Percentiles rank a stretch among this genome's conserved stretches.
phyloP scores from a whole-genome alignment of 192 early-diverging fungal species.

The Gaertneriomyces sp. region DNA sequence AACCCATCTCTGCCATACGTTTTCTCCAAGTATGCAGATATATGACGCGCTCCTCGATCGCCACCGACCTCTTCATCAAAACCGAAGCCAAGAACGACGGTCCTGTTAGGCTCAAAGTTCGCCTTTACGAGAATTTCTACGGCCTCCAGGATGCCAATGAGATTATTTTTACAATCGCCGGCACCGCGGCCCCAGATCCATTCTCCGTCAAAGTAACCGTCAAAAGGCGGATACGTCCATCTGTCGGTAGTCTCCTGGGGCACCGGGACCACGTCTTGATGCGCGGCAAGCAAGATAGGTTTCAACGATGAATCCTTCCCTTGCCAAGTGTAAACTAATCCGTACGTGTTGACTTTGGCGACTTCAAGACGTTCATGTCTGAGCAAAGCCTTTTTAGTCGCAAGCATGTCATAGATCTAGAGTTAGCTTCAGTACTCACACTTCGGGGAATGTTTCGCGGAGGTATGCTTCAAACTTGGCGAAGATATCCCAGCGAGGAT shows the following conservation, averaged over 20 bases:
- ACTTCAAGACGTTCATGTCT: no score
- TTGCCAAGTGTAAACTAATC: constrained; percentile 38
- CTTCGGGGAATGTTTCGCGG: no score
- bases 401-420: no score
- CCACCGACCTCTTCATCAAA: constrained; percentile 45
- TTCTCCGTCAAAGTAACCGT: constrained; percentile 26
- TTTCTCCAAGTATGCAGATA: background rate
- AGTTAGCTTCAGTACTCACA: no score
- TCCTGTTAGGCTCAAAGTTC: constrained; percentile 23
- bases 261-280: constrained; percentile 39
- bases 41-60: constrained; percentile 10
- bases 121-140: constrained; percentile 31
- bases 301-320: constrained; percentile 23
- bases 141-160: constrained; percentile 30
- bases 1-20: constrained; percentile 8
- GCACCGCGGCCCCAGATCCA: constrained; percentile 40
- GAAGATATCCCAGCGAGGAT: no score
- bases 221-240: constrained; percentile 38
- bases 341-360: constrained; percentile 29
- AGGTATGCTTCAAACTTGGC: no score
- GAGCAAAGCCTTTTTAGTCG: no score
- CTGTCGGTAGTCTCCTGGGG: constrained; percentile 14
- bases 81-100: constrained; percentile 38
- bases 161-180: constrained; percentile 27
- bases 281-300: constrained; percentile 33